Conservation (phyloP, 108 stramenopile genomes). For the Skeletonema grethae region DNA sequence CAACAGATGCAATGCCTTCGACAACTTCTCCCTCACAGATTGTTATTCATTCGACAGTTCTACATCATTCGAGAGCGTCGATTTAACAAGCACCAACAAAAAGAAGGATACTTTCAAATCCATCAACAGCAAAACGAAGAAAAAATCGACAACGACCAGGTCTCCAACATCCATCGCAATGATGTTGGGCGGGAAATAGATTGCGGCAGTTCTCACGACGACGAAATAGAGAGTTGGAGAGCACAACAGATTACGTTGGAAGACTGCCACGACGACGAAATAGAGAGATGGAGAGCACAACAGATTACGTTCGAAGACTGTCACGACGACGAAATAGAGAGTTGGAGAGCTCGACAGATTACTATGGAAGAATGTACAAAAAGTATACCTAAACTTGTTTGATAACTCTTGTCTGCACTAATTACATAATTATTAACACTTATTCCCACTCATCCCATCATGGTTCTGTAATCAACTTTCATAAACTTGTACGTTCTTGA, state of each 20-base stretch:
- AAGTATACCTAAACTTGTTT: background rate
- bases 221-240: background rate
- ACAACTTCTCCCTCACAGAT: background rate
- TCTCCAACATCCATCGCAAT: slow-evolving; percentile 30
- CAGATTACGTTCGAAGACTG: background rate
- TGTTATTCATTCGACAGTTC: slow-evolving; percentile 4
- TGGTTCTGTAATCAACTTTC: slow-evolving; percentile 42
- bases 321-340: background rate
- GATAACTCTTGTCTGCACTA: background rate
- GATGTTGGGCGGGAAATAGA: slow-evolving; percentile 20
- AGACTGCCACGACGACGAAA: background rate
- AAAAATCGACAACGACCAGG: background rate
- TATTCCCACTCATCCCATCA: background rate
- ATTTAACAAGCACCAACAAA: background rate
- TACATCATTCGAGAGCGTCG: slow-evolving; percentile 1
- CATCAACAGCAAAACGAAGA: background rate
- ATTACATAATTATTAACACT: background rate
- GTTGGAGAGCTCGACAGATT: slow-evolving; percentile 1
- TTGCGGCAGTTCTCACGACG: background rate
- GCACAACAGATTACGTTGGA: background rate
- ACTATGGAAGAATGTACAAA: background rate
- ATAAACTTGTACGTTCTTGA: slow-evolving; percentile 84
- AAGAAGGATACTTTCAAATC: background rate
- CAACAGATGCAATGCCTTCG: slow-evolving; percentile 7
- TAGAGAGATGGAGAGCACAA: slow-evolving; percentile 3